Conservation (phyloP, 257 asterid species). For the Osmanthus fragrans region DNA sequence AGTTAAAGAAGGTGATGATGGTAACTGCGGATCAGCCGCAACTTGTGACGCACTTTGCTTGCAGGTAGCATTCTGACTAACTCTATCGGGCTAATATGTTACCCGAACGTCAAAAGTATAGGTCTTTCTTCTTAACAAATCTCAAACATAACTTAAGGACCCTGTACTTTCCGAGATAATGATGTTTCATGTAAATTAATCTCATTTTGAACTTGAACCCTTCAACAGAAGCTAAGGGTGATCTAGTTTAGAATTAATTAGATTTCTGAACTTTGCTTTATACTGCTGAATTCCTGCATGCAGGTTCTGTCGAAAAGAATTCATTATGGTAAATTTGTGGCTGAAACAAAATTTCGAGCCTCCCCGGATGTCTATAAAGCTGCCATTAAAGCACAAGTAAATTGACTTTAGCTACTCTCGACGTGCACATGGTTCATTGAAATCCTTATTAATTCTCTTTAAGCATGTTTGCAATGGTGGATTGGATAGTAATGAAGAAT, state of each 20-base stretch:
- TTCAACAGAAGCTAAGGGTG: not conserved
- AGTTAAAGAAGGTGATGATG: constrained; percentile 80
- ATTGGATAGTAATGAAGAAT: not conserved
- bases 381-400: constrained; percentile 76
- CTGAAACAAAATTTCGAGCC: constrained; percentile 79
- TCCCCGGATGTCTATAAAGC: constrained; percentile 69
- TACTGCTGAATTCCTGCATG: constrained; percentile 2
- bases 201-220: not conserved
- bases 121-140: not conserved
- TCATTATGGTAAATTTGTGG: constrained; percentile 92
- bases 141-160: not conserved
- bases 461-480: not conserved
- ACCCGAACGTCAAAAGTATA: not conserved
- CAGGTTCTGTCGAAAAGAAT: constrained; percentile 87
- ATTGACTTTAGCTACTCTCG: not conserved
- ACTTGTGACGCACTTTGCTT: constrained; percentile 82
- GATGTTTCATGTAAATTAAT: constrained; percentile 26
- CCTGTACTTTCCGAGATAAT: not conserved
- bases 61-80: constrained; percentile 57
- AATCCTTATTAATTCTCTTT: not conserved
- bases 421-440: not conserved
- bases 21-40: constrained; percentile 83
- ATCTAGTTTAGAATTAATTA: not conserved
- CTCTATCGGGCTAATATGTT: not conserved
- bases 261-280: not conserved